Base-by-base conservation (phyloP, 805 yeast genomes). In the Monosporozyma aerobia region DNA sequence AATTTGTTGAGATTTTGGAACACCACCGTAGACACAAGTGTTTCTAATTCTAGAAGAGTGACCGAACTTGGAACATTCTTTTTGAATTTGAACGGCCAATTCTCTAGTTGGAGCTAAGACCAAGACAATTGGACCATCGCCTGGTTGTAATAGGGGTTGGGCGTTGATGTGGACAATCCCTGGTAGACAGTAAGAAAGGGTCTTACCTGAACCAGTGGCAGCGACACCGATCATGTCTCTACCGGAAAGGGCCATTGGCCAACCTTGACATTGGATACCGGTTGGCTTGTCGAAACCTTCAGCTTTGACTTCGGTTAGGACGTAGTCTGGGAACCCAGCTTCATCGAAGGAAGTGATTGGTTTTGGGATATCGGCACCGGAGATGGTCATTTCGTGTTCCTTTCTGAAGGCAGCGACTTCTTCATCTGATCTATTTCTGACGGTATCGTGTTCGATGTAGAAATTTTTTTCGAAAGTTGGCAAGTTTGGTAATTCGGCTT, bases 231-330 rank as follows among this genome's bases (percentile, higher is more conserved):
- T 87, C 92, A 94, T 86, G 71, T 94, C 98, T 76, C 98, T 88
- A 77, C 99, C 99, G 63, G 92, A 83, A 54, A 90, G 78, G 67
- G 99, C 99, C 99, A 94, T 94, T 58, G 99, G 99, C 99, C 99
- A 94, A 77, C 99, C 99, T 77, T 94, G 99, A 73, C 97, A 89
- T 77, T 94, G 99, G 67, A 94, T 94, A 60, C 89, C 90, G 53
- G 99, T 94, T 64, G 99, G 99, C 59, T 76, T 80, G 53, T 84
- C 94, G 76, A 94, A 94, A 56, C 98, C 98, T 73, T 87, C 90
- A 55, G 83, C 83, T 73, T 86, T 81, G 63, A 94, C 90, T 77
- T 92, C 97, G 54, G 73, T 76, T 67, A 94, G 78, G 46, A 92
- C 97, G 69, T 92, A 90, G 63, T 82, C 87, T 59, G 99, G 99